phyloP scores from a whole-genome alignment of 169 alveolate genomes.

The Theileria orientalis region DNA sequence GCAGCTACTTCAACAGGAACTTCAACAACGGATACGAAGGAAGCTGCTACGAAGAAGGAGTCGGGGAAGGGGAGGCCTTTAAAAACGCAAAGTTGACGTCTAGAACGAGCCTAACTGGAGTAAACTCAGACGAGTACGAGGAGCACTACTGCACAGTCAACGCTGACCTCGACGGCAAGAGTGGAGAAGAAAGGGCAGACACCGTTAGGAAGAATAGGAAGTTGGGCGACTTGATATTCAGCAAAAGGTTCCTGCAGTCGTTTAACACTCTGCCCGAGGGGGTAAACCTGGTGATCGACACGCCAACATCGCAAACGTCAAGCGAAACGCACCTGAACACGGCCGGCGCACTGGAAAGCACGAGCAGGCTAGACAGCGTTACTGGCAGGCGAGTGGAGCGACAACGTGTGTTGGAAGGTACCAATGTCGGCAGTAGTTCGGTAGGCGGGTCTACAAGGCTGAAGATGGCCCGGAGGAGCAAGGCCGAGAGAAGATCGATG shows the following conservation, averaged over 20 bases:
- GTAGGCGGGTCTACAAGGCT: background rate
- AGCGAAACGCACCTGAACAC: background rate
- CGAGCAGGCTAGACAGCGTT: too few relatives aligned
- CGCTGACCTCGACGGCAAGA: background rate
- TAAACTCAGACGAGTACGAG: too few relatives aligned
- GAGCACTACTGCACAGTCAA: background rate
- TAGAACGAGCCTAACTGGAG: too few relatives aligned
- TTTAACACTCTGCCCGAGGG: slow-evolving; percentile 15
- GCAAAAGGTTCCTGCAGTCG: slow-evolving; percentile 7
- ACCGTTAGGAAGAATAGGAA: background rate
- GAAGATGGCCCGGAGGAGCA: too few relatives aligned
- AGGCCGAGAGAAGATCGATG: too few relatives aligned
- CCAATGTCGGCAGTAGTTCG: background rate
- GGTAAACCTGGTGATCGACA: slow-evolving; percentile 2
- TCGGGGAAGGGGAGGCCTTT: too few relatives aligned
- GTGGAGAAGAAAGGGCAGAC: background rate
- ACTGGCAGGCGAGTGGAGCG: too few relatives aligned
- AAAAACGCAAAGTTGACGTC: too few relatives aligned
- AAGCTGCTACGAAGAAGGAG: too few relatives aligned
- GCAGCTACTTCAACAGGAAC: too few relatives aligned
- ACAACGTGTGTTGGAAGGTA: background rate
- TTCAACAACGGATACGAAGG: too few relatives aligned
- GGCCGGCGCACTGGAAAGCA: too few relatives aligned
- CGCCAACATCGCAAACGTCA: background rate
- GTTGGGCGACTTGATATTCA: background rate